Evolutionary conservation across 1,284 basidiomycete species (phyloP).

Genomic region (Irpex sp.): DNA sequence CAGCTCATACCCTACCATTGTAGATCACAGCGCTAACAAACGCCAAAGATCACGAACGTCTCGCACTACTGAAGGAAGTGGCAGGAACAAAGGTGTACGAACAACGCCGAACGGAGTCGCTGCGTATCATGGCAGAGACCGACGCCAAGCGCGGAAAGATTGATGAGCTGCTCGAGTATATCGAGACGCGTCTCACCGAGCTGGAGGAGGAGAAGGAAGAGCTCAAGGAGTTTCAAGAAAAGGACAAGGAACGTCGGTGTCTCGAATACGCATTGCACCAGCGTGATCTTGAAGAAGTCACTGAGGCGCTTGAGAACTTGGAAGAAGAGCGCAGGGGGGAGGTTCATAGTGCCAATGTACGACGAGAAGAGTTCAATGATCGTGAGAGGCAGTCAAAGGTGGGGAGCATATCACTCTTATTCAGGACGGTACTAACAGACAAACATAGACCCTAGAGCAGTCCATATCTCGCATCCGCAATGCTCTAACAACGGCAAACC

Average conservation of each 20-base stretch:
- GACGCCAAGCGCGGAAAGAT: slow-evolving; percentile 91
- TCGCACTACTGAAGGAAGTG: slow-evolving; percentile 94
- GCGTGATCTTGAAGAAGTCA: slow-evolving; percentile 86
- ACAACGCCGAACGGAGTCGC: slow-evolving; percentile 85
- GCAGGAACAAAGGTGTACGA: slow-evolving; percentile 99
- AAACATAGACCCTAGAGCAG: slow-evolving; percentile 62
- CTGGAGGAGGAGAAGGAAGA: slow-evolving; percentile 98
- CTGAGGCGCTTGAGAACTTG: slow-evolving; percentile 74
- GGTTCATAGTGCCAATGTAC: slow-evolving; percentile 77
- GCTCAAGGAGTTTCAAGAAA: slow-evolving; percentile 92
- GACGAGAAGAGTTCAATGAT: slow-evolving; percentile 76
- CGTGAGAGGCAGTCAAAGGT: slow-evolving; percentile 84
- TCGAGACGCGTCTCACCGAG: slow-evolving; percentile 85
- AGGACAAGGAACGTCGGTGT: slow-evolving; percentile 91
- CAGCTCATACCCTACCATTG: neutral
- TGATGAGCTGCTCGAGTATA: slow-evolving; percentile 83
- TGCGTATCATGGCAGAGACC: slow-evolving; percentile 96
- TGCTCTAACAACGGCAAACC: slow-evolving; percentile 58
- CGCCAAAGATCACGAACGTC: slow-evolving; percentile 92
- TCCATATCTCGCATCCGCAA: slow-evolving; percentile 71
- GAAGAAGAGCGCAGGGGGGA: slow-evolving; percentile 82
- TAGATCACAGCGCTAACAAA: slow-evolving; percentile 97
- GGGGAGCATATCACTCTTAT: neutral
- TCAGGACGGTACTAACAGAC: neutral
- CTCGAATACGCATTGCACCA: slow-evolving; percentile 95